Evolutionary conservation across 768 basidiomycete species (phyloP), one percentile per base, ranked within the genome.

Genomic region (Strobilomyces confusus): DNA sequence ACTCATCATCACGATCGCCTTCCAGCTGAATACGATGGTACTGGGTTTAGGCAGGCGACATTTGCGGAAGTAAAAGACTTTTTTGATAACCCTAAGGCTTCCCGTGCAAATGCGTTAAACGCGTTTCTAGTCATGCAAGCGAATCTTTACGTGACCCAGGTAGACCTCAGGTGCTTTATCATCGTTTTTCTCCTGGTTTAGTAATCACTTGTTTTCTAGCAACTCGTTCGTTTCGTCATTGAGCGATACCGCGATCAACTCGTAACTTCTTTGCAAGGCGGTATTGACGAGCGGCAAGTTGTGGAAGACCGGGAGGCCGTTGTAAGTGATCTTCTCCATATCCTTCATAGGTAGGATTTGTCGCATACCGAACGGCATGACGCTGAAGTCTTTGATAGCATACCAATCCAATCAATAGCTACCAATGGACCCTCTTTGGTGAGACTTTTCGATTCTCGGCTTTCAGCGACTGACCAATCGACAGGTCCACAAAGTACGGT

Each of bases 241-340:
- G 88, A 94, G 60, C 92, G 93, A 70, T 95, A 95, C 66, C 86
- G 90, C 7, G 88, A 95, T 56, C 91, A 95, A 69, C 79, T 95
- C 23, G 67, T 90, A 45, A 75, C 77, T 57, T 83, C 80, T 19
- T 76, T 89, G 57, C 86, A 83, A 62, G 86, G 83, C 19, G 77
- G 66, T 55, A 70, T 85, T 33, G 80, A 88, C 61, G 85, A 88
- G 55, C 73, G 75, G 52, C 79, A 80, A 59, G 76, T 85, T 22
- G 82, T 84, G 9, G 81, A 88, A 67, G 86, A 88, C 63, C 75
- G 87, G 41, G 92, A 93, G 66, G 84, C 86, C 8, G 89, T 95
- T 36, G 90, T 90, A 23, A 87, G 89, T 58, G 90, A 95, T 64
- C 77, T 95, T 54, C 76, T 95, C 57, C 87, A 86, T 58, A 88